These are phyloP conservation scores for Ascochyta rabiei DNA, from an alignment of 2,329 filamentous ascomycete genomes.

Conservation along the genomic window DNA sequence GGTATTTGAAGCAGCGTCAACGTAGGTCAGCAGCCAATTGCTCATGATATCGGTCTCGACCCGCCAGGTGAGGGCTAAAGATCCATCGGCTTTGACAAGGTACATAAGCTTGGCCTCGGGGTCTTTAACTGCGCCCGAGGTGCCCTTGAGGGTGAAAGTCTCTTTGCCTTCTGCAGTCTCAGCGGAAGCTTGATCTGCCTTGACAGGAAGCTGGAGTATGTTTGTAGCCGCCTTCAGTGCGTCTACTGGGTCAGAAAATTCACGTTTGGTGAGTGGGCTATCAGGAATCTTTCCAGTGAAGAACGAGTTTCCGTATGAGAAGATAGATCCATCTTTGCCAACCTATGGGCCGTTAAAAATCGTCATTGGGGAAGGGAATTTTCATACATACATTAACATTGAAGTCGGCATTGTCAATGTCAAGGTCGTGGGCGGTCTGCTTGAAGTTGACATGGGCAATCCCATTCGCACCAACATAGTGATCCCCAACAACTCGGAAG, in stretches of 20 bases:
- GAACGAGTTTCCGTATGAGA: constrained; percentile 63
- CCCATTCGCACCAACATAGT: constrained; percentile 53
- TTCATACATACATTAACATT: constrained; percentile 61
- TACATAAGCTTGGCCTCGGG: constrained; percentile 62
- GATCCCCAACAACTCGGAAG: neutral
- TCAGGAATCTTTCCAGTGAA: constrained; percentile 53
- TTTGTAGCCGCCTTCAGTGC: constrained; percentile 51
- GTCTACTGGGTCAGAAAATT: constrained; percentile 49
- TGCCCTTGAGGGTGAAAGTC: constrained; percentile 50
- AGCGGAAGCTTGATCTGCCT: constrained; percentile 44
- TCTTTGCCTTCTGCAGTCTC: constrained; percentile 32
- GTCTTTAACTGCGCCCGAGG: constrained; percentile 54
- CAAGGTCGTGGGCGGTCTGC: constrained; percentile 62
- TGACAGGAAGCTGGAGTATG: constrained; percentile 49
- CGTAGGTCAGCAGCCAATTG: constrained; percentile 64
- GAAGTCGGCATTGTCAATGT: constrained; percentile 65
- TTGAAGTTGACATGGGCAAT: constrained; percentile 64
- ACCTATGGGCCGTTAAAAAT: constrained; percentile 45
- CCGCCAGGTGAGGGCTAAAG: constrained; percentile 60
- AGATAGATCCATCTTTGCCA: constrained; percentile 59
- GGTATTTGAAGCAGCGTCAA: constrained; percentile 56
- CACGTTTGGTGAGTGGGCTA: constrained; percentile 20
- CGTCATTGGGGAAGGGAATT: too few species aligned
- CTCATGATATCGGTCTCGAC: constrained; percentile 62
- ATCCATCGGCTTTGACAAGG: constrained; percentile 53